Evolutionary conservation across 202 grass and related monocot species (phyloP).

Genomic region (Sporobolus alterniflorus): DNA sequence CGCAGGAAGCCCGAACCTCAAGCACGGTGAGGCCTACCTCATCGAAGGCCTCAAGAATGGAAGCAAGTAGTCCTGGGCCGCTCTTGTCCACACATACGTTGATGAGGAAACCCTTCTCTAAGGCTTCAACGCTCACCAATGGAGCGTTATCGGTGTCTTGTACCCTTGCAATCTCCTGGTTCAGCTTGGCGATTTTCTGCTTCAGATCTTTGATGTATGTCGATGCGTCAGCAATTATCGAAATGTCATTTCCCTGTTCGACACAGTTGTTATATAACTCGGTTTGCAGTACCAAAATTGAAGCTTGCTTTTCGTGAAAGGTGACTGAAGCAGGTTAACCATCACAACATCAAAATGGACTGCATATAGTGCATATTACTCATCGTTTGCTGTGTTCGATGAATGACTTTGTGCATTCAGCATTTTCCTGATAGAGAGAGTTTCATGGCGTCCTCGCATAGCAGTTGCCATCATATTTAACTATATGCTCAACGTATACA

Average conservation of each 20-base stretch:
- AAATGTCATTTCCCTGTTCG: slow-evolving; percentile 55
- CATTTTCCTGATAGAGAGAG: neutral
- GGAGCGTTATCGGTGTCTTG: slow-evolving; percentile 24
- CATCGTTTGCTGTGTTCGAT: neutral
- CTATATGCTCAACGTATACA: neutral
- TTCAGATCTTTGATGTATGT: slow-evolving; percentile 78
- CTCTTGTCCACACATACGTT: slow-evolving; percentile 58
- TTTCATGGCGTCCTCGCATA: neutral
- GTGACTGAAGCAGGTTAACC: neutral
- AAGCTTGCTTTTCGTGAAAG: neutral
- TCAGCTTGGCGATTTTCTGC: slow-evolving; percentile 72
- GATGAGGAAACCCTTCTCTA: slow-evolving; percentile 71
- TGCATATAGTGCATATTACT: neutral
- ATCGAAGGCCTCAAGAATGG: slow-evolving; percentile 77
- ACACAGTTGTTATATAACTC: neutral
- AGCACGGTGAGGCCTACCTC: slow-evolving; percentile 64
- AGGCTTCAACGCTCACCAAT: slow-evolving; percentile 61
- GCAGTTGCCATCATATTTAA: neutral
- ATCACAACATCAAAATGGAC: neutral
- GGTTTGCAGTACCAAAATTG: neutral
- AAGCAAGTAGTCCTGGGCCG: slow-evolving; percentile 59
- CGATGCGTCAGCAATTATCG: slow-evolving; percentile 71
- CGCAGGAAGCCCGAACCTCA: slow-evolving; percentile 72
- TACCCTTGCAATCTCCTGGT: slow-evolving; percentile 50
- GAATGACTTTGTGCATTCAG: neutral